A percentile compares a stretch with the other conserved stretches of the same genome.
These are phyloP conservation scores for Prunus fruticosa DNA, from an alignment of 306 rosid genomes.

Conservation along the genomic window DNA sequence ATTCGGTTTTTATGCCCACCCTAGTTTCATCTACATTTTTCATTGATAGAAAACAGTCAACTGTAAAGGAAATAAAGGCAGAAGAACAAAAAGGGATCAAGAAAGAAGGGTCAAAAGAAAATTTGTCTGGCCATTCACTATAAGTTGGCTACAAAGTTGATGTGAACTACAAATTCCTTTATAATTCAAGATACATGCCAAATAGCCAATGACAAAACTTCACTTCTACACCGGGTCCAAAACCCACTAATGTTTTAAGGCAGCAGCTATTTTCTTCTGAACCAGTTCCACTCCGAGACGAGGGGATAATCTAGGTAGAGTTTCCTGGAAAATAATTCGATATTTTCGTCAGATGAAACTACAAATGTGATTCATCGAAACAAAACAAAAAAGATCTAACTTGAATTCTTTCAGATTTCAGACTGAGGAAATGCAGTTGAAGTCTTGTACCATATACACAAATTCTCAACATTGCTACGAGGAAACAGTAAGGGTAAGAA, in stretches of 20 bases:
- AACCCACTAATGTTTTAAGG: slow-evolving; percentile 43
- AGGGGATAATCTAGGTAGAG: slow-evolving; percentile 75
- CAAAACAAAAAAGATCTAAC: background rate
- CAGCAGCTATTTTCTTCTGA: slow-evolving; percentile 79
- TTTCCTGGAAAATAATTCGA: slow-evolving; percentile 51
- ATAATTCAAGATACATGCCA: background rate
- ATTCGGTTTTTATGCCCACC: too few species aligned
- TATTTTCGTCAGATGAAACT: slow-evolving; percentile 20
- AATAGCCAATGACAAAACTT: background rate
- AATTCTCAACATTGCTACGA: background rate
- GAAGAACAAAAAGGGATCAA: background rate
- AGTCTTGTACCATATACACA: background rate
- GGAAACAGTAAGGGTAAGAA: background rate
- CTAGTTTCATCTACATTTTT: background rate
- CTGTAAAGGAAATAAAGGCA: background rate
- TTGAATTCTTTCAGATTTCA: background rate
- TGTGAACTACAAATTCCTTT: background rate
- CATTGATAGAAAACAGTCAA: background rate
- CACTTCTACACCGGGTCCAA: slow-evolving; percentile 1
- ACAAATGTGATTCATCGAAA: background rate
- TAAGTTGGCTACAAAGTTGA: slow-evolving; percentile 10
- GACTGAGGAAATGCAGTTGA: background rate
- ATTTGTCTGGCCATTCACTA: slow-evolving; percentile 4
- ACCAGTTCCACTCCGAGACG: slow-evolving; percentile 84
- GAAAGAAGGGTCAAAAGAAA: slow-evolving; percentile 5